Percentiles rank a stretch among this genome's conserved stretches.
phyloP scores from a whole-genome alignment of 1,284 basidiomycete genomes.

The Irpex lacteus region DNA sequence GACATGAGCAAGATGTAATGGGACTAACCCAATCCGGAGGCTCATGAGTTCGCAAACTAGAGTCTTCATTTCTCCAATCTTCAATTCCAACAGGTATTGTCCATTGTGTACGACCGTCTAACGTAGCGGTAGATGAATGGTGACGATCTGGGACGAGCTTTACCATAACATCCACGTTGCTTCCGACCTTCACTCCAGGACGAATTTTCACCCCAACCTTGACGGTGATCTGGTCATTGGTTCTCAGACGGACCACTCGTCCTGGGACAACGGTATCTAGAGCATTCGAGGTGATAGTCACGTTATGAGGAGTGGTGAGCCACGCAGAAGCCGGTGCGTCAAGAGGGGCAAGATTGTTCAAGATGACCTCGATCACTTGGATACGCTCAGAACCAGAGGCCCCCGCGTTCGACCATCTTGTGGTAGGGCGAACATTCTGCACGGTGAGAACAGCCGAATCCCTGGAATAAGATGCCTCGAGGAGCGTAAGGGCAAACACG shows the following conservation, averaged over 20 bases:
- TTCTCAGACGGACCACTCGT: conserved; percentile 21
- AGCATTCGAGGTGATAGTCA: conserved; percentile 16
- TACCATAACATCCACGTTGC: conserved; percentile 32
- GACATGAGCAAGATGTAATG: background rate
- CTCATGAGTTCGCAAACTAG: conserved; percentile 42
- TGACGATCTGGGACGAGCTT: conserved; percentile 22
- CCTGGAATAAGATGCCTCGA: conserved; percentile 11
- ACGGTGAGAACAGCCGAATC: conserved; percentile 16
- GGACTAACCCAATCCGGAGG: conserved; percentile 47
- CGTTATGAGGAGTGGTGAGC: conserved; percentile 18
- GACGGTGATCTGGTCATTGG: conserved; percentile 27
- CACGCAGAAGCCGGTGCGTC: conserved; percentile 14
- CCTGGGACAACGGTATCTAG: conserved; percentile 26
- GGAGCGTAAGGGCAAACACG: conserved; percentile 28
- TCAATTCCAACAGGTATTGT: conserved; percentile 34
- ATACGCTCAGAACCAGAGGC: conserved; percentile 12
- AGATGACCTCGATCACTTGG: conserved; percentile 25
- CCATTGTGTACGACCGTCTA: conserved; percentile 29
- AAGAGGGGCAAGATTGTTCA: conserved; percentile 23
- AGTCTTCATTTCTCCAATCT: conserved; percentile 37
- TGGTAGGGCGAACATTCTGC: conserved; percentile 24
- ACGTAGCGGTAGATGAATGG: conserved; percentile 32
- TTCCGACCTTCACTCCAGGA: conserved; percentile 5
- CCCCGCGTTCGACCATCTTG: conserved; percentile 18
- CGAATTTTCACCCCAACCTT: conserved; percentile 23